Evolutionary conservation across 306 rosid species (phyloP).

Genomic region (Glycine soja): DNA sequence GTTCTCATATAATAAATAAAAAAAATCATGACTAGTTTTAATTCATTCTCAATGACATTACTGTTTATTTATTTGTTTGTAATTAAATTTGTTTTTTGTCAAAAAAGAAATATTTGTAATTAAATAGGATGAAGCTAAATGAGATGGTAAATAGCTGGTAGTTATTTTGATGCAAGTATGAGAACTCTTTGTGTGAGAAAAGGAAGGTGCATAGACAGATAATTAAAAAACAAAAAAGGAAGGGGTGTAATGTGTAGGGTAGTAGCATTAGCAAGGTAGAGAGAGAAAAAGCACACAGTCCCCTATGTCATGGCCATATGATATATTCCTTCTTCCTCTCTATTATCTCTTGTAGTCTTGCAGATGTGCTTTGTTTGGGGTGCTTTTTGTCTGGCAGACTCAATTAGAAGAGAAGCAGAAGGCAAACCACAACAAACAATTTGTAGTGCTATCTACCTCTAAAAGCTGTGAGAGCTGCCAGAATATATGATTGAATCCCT

Average conservation of each 20-base stretch:
- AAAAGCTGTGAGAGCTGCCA: constrained; percentile 57
- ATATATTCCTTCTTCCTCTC: too few species aligned
- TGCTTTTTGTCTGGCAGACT: constrained; percentile 56
- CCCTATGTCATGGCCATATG: constrained; percentile 1
- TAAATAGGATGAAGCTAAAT: too few species aligned
- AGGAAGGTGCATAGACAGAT: constrained; percentile 40
- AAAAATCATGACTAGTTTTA: too few species aligned
- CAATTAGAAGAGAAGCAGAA: constrained; percentile 21
- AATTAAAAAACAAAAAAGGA: constrained; percentile 46
- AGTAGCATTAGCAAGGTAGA: not conserved
- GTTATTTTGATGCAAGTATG: constrained; percentile 43
- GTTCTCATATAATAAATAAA: too few species aligned
- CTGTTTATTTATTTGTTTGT: not conserved
- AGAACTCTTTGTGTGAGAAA: constrained; percentile 31
- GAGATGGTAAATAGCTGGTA: not conserved
- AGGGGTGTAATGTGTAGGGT: constrained; percentile 1
- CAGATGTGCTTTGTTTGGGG: too few species aligned
- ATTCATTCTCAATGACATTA: too few species aligned
- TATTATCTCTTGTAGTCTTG: too few species aligned
- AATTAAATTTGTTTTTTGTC: too few species aligned
- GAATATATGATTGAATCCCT: constrained; percentile 19
- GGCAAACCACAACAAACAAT: not conserved
- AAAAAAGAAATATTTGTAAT: too few species aligned
- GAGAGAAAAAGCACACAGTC: constrained; percentile 29
- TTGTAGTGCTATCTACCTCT: constrained; percentile 38